phyloP scores from a whole-genome alignment of 176 grass and related monocot species.

The Elaeis guineensis region DNA sequence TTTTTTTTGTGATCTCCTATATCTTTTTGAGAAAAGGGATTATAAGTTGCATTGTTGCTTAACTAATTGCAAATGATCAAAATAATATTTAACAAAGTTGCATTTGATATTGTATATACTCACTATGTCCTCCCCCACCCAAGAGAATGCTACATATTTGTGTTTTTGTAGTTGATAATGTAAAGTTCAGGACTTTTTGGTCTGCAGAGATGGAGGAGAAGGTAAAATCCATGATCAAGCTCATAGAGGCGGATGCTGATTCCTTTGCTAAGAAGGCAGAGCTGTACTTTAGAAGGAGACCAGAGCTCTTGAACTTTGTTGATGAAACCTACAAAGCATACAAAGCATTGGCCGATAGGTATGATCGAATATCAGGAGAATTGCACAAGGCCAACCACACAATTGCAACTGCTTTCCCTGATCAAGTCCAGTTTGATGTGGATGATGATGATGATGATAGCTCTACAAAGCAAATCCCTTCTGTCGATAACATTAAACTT shows the following conservation, averaged over 20 bases:
- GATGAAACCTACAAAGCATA: constrained; percentile 82
- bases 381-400: constrained; percentile 94
- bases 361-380: constrained; percentile 84
- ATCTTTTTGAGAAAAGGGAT: too few species aligned
- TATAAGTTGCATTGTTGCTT: too few species aligned
- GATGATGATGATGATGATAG: constrained; percentile 50
- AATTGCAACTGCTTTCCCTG: constrained; percentile 81
- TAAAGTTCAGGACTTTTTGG: not conserved
- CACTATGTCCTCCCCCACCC: too few species aligned
- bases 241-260: constrained; percentile 86
- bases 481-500: constrained; percentile 28
- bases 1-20: too few species aligned
- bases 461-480: constrained; percentile 47
- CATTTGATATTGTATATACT: too few species aligned
- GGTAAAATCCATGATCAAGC: constrained; percentile 62
- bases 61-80: too few species aligned
- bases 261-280: constrained; percentile 86
- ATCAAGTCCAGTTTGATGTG: constrained; percentile 87
- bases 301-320: constrained; percentile 73
- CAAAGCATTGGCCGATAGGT: constrained; percentile 72
- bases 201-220: constrained; percentile 84
- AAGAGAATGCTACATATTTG: too few species aligned
- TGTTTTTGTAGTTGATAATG: not conserved
- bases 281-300: constrained; percentile 86
- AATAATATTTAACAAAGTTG: too few species aligned